These are phyloP conservation scores for Nannizzia gypsea DNA, from an alignment of 2,329 filamentous ascomycete genomes.

Conservation along the genomic window DNA sequence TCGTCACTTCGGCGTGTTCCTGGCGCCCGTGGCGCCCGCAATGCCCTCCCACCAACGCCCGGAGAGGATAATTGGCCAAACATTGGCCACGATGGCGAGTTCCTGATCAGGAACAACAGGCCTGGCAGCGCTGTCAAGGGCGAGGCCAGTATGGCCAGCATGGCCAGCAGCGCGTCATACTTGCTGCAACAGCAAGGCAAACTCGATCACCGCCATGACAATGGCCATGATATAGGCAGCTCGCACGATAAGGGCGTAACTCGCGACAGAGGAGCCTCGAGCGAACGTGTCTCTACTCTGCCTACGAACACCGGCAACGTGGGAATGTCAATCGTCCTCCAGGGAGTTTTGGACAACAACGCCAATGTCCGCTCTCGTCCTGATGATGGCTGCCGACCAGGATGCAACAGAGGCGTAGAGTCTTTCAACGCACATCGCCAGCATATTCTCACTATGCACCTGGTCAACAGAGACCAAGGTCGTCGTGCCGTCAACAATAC, in stretches of 20 bases:
- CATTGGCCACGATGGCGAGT: neutral
- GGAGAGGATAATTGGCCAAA: neutral
- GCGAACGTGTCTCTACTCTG: neutral
- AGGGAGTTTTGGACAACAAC: neutral
- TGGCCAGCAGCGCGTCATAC: neutral
- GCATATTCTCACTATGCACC: neutral
- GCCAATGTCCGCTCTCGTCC: neutral
- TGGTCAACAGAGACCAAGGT: neutral
- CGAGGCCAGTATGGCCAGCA: neutral
- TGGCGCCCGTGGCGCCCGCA: neutral
- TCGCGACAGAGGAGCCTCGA: neutral
- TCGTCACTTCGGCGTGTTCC: neutral
- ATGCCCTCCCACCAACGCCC: neutral
- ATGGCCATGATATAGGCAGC: neutral
- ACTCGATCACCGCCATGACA: neutral
- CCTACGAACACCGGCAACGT: neutral
- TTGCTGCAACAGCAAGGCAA: neutral
- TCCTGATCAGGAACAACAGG: neutral
- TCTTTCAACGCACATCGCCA: no score
- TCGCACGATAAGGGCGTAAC: neutral
- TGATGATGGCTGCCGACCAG: neutral
- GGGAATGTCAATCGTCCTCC: neutral
- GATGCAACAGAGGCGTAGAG: neutral
- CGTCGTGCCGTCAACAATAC: neutral
- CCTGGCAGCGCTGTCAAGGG: neutral